Conservation (phyloP, 176 grass and related monocot genomes). For the Oryza australiensis region DNA sequence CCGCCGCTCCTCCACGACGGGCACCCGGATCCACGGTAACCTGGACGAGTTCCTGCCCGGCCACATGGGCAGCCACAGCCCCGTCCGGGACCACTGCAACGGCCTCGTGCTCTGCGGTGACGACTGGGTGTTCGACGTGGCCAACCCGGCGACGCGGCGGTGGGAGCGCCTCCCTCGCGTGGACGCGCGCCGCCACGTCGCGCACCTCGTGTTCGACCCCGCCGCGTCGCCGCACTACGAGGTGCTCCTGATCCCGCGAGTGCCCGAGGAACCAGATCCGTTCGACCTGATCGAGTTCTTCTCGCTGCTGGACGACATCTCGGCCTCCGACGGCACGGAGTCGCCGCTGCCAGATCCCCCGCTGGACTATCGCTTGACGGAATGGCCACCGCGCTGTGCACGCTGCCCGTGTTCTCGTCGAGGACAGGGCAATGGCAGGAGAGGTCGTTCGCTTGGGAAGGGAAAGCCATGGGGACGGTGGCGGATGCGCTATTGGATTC, state of each 20-base stretch:
- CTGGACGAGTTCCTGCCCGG: neutral
- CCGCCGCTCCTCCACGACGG: neutral
- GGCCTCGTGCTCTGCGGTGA: constrained; percentile 3
- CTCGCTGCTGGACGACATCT: neutral
- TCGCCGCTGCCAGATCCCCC: too few relatives aligned
- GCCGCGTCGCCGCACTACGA: neutral
- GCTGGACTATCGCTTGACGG: too few relatives aligned
- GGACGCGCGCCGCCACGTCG: neutral
- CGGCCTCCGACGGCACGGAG: neutral
- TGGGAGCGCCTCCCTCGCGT: neutral
- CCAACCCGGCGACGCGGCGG: neutral
- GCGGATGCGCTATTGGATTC: neutral
- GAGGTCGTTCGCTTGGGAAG: neutral
- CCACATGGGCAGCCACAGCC: neutral
- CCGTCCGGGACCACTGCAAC: constrained; percentile 17
- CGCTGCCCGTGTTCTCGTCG: neutral
- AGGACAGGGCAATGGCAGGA: neutral
- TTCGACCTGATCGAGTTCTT: neutral
- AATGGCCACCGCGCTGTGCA: neutral
- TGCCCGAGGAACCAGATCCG: neutral
- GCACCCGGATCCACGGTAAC: neutral
- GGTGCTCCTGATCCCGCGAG: neutral
- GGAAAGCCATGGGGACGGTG: neutral
- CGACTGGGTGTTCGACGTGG: neutral
- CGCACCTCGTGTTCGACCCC: neutral